Evolutionary conservation across 83 land plant genomes (phyloP), one percentile per base, ranked within the genome.

Genomic region (Isoetes engelmannii): DNA sequence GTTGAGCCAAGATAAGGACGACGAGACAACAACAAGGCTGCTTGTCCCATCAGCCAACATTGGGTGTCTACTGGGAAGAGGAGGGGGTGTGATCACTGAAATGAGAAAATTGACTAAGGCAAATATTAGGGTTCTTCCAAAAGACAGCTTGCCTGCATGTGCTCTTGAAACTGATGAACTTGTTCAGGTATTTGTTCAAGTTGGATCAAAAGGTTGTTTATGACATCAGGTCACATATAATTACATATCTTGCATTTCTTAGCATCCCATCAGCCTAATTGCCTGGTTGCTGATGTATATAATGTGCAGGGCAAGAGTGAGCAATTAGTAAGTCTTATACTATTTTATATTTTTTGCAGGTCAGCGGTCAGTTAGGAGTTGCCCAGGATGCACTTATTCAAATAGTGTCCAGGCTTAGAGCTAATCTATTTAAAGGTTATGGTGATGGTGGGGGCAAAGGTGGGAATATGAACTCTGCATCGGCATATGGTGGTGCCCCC

Each of bases 31-130:
- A n/a, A 77, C 74, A 4, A 77, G 80, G 0, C 80, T 87, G 48
- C 73, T 87, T 69, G 87, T 84, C 61, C 82, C 85, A n/a, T 82
- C 85, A 44, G 73, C 72, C 63, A 79, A 84, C 44, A 72, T 84
- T 54, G 87, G 87, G 20, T 84, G 87, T 67, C 58, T 84, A 6
- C 62, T 84, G 69, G 87, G 87, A 21, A 70, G 81, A 76, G 85
- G 85, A 41, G 87, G 85, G 13, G 68, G 73, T 60, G 54, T 84
- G 20, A 79, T 84, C 57, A 79, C 77, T 45, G 87, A 84, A 53
- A 84, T 84, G 87, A 83, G 87, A 44, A 73, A 75, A 74, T 65
- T 76, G 67, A 82, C 79, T 5, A 68, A 73, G 45, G 87, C 87
- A 61, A 79, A 79, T 28, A 84, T 84, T 46, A 76, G 85, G 7